phyloP scores from a whole-genome alignment of 75 land plant species.

The Larix kaempferi region DNA sequence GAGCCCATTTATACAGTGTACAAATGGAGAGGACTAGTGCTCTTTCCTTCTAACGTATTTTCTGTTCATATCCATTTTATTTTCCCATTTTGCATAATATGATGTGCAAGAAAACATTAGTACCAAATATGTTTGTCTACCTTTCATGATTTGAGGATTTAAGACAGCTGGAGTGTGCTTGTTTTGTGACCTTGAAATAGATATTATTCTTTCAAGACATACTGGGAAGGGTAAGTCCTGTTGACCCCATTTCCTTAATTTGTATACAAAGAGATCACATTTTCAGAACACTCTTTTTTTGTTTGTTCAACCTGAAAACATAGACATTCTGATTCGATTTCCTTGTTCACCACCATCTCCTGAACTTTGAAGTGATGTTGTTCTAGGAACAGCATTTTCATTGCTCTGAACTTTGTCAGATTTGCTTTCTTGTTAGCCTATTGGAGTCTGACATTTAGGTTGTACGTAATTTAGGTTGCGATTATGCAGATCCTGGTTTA shows the following conservation, averaged over 20 bases:
- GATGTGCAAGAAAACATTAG: background rate
- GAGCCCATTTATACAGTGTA: background rate
- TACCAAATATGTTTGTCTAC: background rate
- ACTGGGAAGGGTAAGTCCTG: background rate
- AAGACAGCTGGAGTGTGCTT: background rate
- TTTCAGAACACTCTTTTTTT: too few relatives aligned
- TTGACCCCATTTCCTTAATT: background rate
- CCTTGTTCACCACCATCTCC: too few relatives aligned
- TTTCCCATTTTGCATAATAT: background rate
- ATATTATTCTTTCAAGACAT: background rate
- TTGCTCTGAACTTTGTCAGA: too few relatives aligned
- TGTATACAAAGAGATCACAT: too few relatives aligned
- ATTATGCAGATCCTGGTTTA: too few relatives aligned
- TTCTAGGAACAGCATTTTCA: too few relatives aligned
- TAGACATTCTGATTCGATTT: too few relatives aligned
- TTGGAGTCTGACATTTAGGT: too few relatives aligned
- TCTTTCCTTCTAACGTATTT: background rate
- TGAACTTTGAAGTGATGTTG: too few relatives aligned
- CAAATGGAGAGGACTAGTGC: background rate
- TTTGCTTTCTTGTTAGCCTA: too few relatives aligned
- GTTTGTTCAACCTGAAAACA: too few relatives aligned
- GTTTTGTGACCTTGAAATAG: background rate
- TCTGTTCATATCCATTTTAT: background rate
- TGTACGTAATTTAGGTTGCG: too few relatives aligned
- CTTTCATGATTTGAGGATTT: background rate